Base-by-base conservation (phyloP, 768 basidiomycete genomes). In the Tulasnella sp. region DNA sequence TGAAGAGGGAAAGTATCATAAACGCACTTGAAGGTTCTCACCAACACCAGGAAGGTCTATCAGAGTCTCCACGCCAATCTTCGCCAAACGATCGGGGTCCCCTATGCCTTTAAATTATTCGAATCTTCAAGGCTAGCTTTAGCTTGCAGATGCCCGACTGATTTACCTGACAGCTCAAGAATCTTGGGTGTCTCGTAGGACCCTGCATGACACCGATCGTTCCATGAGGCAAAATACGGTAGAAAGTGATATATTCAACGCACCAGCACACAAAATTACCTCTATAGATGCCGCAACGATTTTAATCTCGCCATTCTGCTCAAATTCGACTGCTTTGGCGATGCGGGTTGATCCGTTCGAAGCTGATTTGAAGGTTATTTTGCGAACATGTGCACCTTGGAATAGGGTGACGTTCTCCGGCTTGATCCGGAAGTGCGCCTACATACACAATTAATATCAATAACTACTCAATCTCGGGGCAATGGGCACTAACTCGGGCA, bases 21-120 rank as follows among this genome's bases (percentile, higher is more conserved):
- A 29, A 21, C 61, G 32, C 10, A 76, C 76, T 54, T 74, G 72
- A 9, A 77, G 62, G 63, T 74, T 73, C 61, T 70, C 67, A 10
- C 75, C 76, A 29, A 77, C 76, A 34, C 73, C 73, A 1, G 76
- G 76, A 2, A 77, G 70, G 51, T 75, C 74, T n/a, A 74, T 38
- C 41, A 67, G 65, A 43, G 65, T 66, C 29, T 64, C 53, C 61
- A 77, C 71, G 29, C 67, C 69, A 56, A 73, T 62, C 0, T 29
- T 43, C 4, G 63, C 58, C 23, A 76, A 65, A 42, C 69, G 65
- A 3, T 59, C 67, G 15, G 64, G 63, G 47, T 74, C 70, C 43
- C 76, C 78, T 59, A 78, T 71, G 30, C 69, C 67, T 52, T 23
- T n/a, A n/a, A n/a, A n/a, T n/a, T 9, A 58, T 44, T 51, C 15